Conservation (phyloP, 1,284 basidiomycete species). For the Ceratorhiza oryzae-sativae region DNA sequence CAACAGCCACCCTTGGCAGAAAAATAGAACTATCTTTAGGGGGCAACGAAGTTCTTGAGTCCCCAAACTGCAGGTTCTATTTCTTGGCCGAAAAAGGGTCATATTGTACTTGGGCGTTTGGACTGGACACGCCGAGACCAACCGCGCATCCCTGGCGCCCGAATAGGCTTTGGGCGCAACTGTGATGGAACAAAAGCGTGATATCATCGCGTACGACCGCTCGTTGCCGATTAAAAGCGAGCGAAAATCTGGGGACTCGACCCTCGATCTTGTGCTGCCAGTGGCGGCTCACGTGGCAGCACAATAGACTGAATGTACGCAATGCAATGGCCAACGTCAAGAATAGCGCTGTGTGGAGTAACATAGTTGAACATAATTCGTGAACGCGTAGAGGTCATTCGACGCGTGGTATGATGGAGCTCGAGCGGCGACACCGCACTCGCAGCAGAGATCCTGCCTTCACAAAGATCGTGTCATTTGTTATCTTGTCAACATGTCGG, state of each 20-base stretch:
- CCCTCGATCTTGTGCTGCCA: neutral
- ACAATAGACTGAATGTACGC: neutral
- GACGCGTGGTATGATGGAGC: too few species aligned
- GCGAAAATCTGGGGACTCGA: slow-evolving; percentile 5
- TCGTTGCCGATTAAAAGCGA: neutral
- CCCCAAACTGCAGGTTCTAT: slow-evolving; percentile 4
- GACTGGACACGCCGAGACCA: neutral
- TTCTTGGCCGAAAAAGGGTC: neutral
- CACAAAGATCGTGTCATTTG: neutral
- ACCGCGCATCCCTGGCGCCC: neutral
- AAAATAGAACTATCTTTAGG: slow-evolving; percentile 37
- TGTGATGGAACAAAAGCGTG: neutral
- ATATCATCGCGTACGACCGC: slow-evolving; percentile 6
- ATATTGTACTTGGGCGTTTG: neutral
- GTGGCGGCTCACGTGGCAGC: neutral
- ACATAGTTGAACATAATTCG: neutral
- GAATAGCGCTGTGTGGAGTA: neutral
- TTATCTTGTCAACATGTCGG: neutral
- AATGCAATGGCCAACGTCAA: neutral
- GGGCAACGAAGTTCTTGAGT: neutral
- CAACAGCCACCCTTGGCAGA: neutral
- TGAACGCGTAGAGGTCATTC: neutral
- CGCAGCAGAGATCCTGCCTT: neutral
- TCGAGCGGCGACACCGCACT: neutral
- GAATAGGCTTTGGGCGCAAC: neutral